These are phyloP conservation scores for Macroventuria anomochaeta DNA, from an alignment of 2,329 filamentous ascomycete genomes.

Conservation along the genomic window DNA sequence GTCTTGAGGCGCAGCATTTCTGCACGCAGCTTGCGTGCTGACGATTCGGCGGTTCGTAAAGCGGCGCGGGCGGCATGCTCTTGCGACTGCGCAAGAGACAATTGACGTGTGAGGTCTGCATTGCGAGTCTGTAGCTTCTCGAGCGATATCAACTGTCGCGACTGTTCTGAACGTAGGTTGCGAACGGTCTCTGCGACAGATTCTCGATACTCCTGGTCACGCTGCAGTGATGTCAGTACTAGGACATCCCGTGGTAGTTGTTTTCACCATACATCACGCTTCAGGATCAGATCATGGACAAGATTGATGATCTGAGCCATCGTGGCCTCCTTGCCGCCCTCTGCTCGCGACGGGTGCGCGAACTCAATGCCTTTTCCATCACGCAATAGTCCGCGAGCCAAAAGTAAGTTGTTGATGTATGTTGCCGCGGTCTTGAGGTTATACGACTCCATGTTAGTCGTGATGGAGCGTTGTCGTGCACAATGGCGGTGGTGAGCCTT, in stretches of 20 bases:
- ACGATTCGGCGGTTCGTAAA: constrained; percentile 75
- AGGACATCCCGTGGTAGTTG: neutral
- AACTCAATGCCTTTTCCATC: constrained; percentile 82
- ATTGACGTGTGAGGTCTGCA: constrained; percentile 62
- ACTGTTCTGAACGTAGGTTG: constrained; percentile 74
- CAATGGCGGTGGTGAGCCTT: constrained; percentile 11
- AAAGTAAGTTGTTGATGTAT: constrained; percentile 70
- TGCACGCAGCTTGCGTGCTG: constrained; percentile 79
- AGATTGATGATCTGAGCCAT: constrained; percentile 91
- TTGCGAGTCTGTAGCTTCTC: constrained; percentile 62
- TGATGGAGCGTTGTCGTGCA: constrained; percentile 25
- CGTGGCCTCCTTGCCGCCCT: constrained; percentile 68
- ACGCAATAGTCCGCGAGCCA: constrained; percentile 67
- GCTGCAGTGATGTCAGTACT: constrained; percentile 58
- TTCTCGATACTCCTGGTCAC: constrained; percentile 88
- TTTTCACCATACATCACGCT: constrained; percentile 74
- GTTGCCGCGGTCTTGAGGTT: constrained; percentile 67
- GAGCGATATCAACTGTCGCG: constrained; percentile 74
- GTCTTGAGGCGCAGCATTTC: constrained; percentile 81
- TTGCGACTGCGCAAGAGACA: constrained; percentile 69
- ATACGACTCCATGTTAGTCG: constrained; percentile 53
- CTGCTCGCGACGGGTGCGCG: constrained; percentile 69
- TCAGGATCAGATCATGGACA: constrained; percentile 89
- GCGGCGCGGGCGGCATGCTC: constrained; percentile 73
- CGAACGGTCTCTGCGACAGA: constrained; percentile 80